Evolutionary conservation across 306 rosid genomes (phyloP).

Genomic region (Sicyos edulis): DNA sequence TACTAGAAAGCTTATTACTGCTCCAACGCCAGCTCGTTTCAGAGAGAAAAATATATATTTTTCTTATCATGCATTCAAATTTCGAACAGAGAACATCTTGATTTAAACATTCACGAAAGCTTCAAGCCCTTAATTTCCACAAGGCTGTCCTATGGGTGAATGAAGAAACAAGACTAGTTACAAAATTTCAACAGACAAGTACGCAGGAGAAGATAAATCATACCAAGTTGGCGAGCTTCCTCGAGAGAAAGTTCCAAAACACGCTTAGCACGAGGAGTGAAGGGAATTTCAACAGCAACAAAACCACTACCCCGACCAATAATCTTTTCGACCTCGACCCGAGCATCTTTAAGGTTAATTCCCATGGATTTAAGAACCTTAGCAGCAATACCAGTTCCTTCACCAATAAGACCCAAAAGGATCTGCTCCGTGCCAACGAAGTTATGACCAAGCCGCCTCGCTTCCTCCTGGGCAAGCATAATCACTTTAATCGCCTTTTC

Average conservation of each 20-base stretch:
- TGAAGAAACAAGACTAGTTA: too few relatives aligned
- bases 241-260: slow-evolving; percentile 91
- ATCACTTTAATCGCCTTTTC: slow-evolving; percentile 95
- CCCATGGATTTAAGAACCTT: slow-evolving; percentile 97
- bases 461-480: slow-evolving; percentile 98
- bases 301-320: slow-evolving; percentile 99
- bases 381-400: slow-evolving; percentile 97
- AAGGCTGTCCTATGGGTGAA: too few relatives aligned
- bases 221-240: slow-evolving; percentile 99
- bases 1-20: neutral
- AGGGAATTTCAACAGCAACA: slow-evolving; percentile 94
- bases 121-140: neutral
- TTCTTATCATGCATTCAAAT: neutral
- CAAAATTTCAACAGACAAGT: too few relatives aligned
- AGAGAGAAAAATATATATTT: neutral
- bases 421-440: slow-evolving; percentile 98
- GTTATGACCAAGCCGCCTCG: slow-evolving; percentile 95
- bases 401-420: slow-evolving; percentile 95
- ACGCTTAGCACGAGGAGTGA: slow-evolving; percentile 99
- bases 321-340: slow-evolving; percentile 95
- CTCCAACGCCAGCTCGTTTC: neutral
- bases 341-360: slow-evolving; percentile 93
- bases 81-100: too few relatives aligned
- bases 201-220: too few relatives aligned
- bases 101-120: neutral